A percentile compares a stretch with the other conserved stretches of the same genome.
These are phyloP conservation scores for Striga hermonthica DNA, from an alignment of 305 asterid genomes.

Conservation along the genomic window DNA sequence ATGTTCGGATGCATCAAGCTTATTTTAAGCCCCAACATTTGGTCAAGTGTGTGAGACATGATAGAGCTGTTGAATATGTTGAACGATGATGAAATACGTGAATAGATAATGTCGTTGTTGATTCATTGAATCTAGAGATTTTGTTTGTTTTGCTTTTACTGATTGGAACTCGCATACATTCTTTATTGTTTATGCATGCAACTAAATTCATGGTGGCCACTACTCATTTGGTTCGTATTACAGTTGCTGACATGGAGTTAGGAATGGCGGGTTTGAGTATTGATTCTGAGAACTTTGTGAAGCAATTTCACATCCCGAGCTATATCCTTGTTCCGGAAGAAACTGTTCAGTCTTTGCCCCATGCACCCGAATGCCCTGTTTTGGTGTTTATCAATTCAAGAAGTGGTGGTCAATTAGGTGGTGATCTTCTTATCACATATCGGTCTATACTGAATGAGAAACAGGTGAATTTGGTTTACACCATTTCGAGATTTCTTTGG, in stretches of 20 bases:
- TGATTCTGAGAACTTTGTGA: constrained; percentile 36
- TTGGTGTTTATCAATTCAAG: constrained; percentile 81
- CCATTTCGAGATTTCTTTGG: neutral
- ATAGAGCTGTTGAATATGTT: neutral
- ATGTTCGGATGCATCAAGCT: neutral
- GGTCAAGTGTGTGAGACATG: neutral
- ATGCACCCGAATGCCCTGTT: constrained; percentile 69
- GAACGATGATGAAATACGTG: neutral
- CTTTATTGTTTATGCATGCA: neutral
- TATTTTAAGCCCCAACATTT: neutral
- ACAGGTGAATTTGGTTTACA: constrained; percentile 46
- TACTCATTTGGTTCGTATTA: constrained; percentile 1
- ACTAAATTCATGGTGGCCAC: neutral
- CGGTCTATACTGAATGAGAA: constrained; percentile 57
- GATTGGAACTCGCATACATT: neutral
- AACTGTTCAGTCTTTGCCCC: constrained; percentile 30
- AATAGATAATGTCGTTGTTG: neutral
- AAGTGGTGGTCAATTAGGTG: constrained; percentile 95
- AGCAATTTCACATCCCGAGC: constrained; percentile 60
- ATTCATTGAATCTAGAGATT: neutral
- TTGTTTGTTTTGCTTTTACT: neutral
- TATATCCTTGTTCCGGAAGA: constrained; percentile 47
- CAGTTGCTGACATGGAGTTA: constrained; percentile 33
- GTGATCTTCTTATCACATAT: constrained; percentile 73
- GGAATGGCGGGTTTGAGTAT: constrained; percentile 23